Conservation (phyloP, 202 grass and related monocot species). For the Carex sylvatica region DNA sequence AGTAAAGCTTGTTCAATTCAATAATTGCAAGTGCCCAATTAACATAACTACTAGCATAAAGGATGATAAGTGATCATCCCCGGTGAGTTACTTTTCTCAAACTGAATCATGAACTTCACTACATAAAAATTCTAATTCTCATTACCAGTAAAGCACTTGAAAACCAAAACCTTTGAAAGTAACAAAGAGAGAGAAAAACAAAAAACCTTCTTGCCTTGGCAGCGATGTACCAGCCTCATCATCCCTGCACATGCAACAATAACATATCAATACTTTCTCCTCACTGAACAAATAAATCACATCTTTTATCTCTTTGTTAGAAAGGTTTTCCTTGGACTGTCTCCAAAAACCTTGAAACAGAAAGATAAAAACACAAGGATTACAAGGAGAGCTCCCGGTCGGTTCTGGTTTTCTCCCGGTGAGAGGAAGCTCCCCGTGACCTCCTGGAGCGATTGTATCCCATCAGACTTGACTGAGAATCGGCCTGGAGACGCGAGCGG, state of each 20-base stretch:
- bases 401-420: conserved; percentile 43
- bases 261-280: not conserved
- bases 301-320: not conserved
- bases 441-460: conserved; percentile 70
- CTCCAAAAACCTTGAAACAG: not conserved
- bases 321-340: not conserved
- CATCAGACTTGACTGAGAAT: conserved; percentile 38
- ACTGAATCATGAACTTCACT: not conserved
- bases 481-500: not conserved
- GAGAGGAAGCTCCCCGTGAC: conserved; percentile 41
- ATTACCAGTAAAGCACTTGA: not conserved
- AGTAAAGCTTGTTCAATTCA: not conserved
- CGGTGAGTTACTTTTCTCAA: not conserved
- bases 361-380: not conserved
- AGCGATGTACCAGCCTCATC: conserved; percentile 52
- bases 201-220: conserved; percentile 64
- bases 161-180: not conserved
- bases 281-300: not conserved
- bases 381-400: conserved; percentile 55
- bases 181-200: not conserved
- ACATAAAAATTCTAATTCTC: not conserved
- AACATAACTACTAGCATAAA: not conserved
- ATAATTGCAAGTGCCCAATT: not conserved
- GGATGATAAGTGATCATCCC: not conserved
- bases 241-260: conserved; percentile 45